phyloP scores from a whole-genome alignment of 2,329 filamentous ascomycete genomes.

The Claviceps purpurea region DNA sequence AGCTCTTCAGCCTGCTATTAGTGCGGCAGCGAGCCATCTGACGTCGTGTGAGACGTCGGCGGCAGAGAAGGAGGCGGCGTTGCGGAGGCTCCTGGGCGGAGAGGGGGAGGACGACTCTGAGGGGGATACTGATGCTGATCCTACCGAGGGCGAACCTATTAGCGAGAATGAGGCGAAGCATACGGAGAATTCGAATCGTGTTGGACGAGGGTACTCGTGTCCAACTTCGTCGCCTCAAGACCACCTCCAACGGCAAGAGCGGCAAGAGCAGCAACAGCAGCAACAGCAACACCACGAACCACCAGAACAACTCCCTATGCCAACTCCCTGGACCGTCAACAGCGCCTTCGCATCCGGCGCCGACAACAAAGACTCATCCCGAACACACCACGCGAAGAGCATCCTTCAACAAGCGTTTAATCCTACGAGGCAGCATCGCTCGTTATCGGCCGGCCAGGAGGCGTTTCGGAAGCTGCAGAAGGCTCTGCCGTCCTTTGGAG shows the following conservation, averaged over 20 bases:
- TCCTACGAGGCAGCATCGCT: constrained; percentile 32
- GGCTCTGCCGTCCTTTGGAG: constrained; percentile 37
- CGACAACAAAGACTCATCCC: constrained; percentile 9
- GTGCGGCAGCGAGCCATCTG: constrained; percentile 40
- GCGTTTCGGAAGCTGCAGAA: constrained; percentile 43
- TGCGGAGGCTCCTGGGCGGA: constrained; percentile 27
- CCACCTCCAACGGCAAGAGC: not conserved
- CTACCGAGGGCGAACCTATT: constrained; percentile 1
- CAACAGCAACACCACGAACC: not conserved
- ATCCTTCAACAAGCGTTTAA: constrained; percentile 32
- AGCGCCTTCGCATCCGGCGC: constrained; percentile 7
- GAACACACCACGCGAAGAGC: constrained; percentile 15
- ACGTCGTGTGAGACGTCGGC: constrained; percentile 42
- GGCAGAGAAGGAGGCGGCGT: constrained; percentile 42
- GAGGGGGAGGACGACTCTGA: constrained; percentile 8
- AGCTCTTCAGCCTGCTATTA: constrained; percentile 46
- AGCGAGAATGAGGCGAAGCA: too few species aligned
- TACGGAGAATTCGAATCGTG: too few species aligned
- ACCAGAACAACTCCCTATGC: constrained; percentile 7
- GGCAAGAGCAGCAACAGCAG: not conserved
- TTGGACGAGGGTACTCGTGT: not conserved
- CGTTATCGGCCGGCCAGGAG: constrained; percentile 43
- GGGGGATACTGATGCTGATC: constrained; percentile 10
- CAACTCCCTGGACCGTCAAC: constrained; percentile 18
- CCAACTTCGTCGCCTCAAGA: too few species aligned